Evolutionary conservation across 202 grass and related monocot genomes (phyloP), one percentile per base, ranked within the genome.

Genomic region (Alloteropsis angusta): DNA sequence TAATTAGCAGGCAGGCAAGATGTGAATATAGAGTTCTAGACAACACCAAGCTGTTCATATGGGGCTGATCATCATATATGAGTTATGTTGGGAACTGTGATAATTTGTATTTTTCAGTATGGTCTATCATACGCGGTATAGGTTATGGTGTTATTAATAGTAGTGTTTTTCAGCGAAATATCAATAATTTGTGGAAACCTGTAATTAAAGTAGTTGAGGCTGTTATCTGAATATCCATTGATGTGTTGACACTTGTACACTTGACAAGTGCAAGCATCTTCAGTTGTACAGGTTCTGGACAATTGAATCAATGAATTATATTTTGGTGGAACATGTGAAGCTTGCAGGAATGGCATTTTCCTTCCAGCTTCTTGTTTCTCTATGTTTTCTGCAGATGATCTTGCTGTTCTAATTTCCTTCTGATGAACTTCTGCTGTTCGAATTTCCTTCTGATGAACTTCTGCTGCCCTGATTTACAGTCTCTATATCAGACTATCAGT

Each of bases 1-100:
- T 53, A 66, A 58, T 72, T 83, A 83, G 74, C 41, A 44, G 21
- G 19, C 32, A 60, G 58, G 74, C 30, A 50, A 82, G 53, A 73
- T 83, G 85, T 87, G 67, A 83, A 87, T 87, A 83, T 37, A 61
- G 62, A 80, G 49, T 65, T 73, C 6, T 85, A 85, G 83, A 6
- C 9, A 73, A 6, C 9, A 73, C 54, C 32, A 5, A 66, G 47
- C 8, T 85, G 25, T 63, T 71, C n/a, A 71, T 46, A 37, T 17
- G 58, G 35, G 68, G 35, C 57, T 56, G 46, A 43, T 72, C 8
- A 38, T 68, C 42, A 43, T 81, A 45, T 47, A 44, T 55, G 34
- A 83, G 17, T 83, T 42, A 43, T 43, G 4, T 69, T 53, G 19
- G 60, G 49, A 30, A 30, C 3, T 30, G 28, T n/a, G 28, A 30